phyloP scores from a whole-genome alignment of 2,329 filamentous ascomycete genomes.

The Immersiporthe knoxdaviesiana region DNA sequence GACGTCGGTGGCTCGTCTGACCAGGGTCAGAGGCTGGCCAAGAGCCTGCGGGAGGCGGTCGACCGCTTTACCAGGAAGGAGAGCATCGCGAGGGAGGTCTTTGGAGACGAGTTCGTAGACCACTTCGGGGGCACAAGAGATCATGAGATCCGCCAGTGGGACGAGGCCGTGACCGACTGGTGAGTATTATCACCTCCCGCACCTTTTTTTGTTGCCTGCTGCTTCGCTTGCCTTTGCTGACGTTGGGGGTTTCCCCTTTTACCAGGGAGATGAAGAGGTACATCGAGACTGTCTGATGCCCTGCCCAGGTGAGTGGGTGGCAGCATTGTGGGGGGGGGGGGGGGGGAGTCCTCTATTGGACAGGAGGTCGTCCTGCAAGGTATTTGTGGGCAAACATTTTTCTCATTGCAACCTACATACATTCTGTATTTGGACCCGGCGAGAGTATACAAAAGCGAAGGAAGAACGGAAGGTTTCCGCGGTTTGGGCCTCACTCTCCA shows the following conservation, averaged over 20 bases:
- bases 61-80: conserved; percentile 74
- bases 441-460: conserved; percentile 8
- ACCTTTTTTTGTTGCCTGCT: neutral
- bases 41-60: conserved; percentile 83
- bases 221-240: conserved; percentile 31
- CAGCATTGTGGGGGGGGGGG: neutral
- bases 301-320: neutral
- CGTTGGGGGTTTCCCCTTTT: too few relatives aligned
- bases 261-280: conserved; percentile 75
- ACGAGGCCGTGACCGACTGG: conserved; percentile 97
- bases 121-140: conserved; percentile 91
- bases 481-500: conserved; percentile 7
- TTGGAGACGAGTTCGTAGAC: conserved; percentile 94
- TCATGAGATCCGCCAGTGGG: conserved; percentile 88
- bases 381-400: conserved; percentile 1
- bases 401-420: neutral
- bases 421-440: neutral
- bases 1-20: conserved; percentile 75
- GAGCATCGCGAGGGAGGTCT: conserved; percentile 89
- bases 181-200: conserved; percentile 51
- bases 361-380: conserved; percentile 3
- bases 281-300: conserved; percentile 69
- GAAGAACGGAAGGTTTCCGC: conserved; percentile 18
- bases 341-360: neutral
- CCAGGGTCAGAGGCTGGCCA: conserved; percentile 77